Base-by-base conservation (phyloP, 2,329 filamentous ascomycete genomes). In the Colletotrichum australisinense region DNA sequence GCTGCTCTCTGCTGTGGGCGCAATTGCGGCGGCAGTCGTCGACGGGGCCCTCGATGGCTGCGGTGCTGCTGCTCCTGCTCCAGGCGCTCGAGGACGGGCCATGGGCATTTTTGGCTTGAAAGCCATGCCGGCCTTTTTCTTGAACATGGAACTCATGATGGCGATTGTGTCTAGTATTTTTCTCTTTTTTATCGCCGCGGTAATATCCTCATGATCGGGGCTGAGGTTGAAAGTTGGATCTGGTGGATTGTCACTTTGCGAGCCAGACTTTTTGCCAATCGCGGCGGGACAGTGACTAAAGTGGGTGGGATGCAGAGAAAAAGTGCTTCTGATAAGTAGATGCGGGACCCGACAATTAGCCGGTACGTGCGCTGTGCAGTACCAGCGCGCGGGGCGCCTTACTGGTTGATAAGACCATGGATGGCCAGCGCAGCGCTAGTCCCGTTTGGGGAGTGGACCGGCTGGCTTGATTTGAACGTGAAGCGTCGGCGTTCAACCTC, bases 91-190 rank as follows among this genome's bases (percentile, higher is more conserved):
- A 72, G 88, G 86, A 78, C 91, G 89, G 76, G 87, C 85, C 42
- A 83, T 81, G 38, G 89, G 90, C 76, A 89, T 89, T 84, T 93
- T 94, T 57, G 93, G 93, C 80, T 93, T 93, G 84, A 95, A 94
- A 84, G 86, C 86, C 71, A 87, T 84, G 77, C 87, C 86, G 78
- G 86, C 87, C 77, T 87, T 86, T 83, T 94, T 93, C 84, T 93
- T 93, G 82, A 92, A 88, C 84, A 93, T 92, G 73, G 87, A 89
- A 83, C 88, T 91, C 86, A 93, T 92, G 77, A 83, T 86, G 84
- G 71, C 56, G 57, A 14, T 74, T 16, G 7, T 56, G 26, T 68
- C 35, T 60, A 57, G 46, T 62, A 9, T 16, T 11, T 57, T 56
- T 60, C 12, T 30, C 42, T 56, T 56, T 68, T 16, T 38, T 59